Conservation (phyloP, 495 filamentous ascomycete genomes). For the Chaetomidium leptoderma region DNA sequence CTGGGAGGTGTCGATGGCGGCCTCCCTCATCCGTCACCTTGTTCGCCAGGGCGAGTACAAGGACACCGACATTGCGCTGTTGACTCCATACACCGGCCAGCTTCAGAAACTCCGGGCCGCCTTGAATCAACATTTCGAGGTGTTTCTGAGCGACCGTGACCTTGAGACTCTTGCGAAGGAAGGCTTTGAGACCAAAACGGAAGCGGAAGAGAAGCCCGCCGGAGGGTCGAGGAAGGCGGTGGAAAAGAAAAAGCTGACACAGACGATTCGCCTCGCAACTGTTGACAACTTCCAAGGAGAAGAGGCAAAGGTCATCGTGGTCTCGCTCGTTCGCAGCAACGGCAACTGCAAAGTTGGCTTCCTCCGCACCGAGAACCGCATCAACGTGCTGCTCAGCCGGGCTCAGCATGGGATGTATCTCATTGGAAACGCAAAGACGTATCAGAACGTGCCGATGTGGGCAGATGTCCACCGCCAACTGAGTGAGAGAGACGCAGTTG, state of each 20-base stretch:
- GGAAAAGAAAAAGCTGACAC: constrained; percentile 51
- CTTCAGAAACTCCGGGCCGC: constrained; percentile 55
- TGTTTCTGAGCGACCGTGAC: constrained; percentile 66
- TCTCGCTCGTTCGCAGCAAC: constrained; percentile 80
- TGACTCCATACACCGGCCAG: constrained; percentile 76
- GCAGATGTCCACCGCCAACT: constrained; percentile 56
- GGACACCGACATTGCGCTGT: constrained; percentile 65
- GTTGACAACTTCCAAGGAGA: constrained; percentile 88
- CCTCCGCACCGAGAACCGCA: constrained; percentile 67
- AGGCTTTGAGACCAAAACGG: constrained; percentile 31
- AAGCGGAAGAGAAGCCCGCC: constrained; percentile 2
- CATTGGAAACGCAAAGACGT: constrained; percentile 65
- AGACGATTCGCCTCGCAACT: constrained; percentile 66
- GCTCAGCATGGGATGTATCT: constrained; percentile 83
- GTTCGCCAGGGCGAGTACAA: constrained; percentile 63
- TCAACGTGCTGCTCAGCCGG: constrained; percentile 73
- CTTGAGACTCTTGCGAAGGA: constrained; percentile 54
- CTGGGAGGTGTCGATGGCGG: constrained; percentile 63
- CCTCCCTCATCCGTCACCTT: constrained; percentile 65
- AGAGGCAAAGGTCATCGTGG: constrained; percentile 73
- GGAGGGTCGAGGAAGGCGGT: neutral
- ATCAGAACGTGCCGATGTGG: constrained; percentile 63
- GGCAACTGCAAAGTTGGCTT: constrained; percentile 61
- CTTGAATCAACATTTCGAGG: constrained; percentile 52
- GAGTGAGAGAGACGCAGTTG: constrained; percentile 46